Conservation (phyloP, 2,329 filamentous ascomycete species). For the Colletotrichum endophyticum region DNA sequence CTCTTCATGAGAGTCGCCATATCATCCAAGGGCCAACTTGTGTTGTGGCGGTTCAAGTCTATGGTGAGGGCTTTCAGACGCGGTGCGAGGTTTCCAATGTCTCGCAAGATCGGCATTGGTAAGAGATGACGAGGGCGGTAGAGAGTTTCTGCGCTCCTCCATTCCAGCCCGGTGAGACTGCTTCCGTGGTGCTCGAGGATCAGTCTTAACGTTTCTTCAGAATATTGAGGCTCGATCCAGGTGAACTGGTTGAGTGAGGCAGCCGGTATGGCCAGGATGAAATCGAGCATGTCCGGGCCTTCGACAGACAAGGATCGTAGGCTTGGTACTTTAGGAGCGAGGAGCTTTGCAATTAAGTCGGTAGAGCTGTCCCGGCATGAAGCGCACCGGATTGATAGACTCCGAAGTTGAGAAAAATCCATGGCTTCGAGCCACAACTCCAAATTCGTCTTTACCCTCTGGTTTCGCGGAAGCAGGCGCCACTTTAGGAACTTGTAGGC, state of each 20-base stretch:
- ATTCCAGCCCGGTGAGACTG: background rate
- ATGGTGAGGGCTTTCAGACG: background rate
- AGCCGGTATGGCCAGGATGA: background rate
- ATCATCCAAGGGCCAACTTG: background rate
- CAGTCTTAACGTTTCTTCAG: fast-evolving
- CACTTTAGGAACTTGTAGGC: background rate
- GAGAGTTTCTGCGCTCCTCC: background rate
- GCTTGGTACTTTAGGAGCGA: background rate
- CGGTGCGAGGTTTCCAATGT: background rate
- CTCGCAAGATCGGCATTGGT: background rate
- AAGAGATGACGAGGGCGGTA: background rate
- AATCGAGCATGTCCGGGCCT: background rate
- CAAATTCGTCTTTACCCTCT: background rate
- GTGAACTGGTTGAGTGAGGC: background rate
- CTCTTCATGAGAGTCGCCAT: background rate
- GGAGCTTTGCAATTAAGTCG: background rate
- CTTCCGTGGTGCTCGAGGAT: background rate
- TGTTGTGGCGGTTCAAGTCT: background rate
- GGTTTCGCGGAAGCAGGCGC: background rate
- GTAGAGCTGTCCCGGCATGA: background rate
- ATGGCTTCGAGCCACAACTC: background rate
- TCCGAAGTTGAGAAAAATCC: background rate
- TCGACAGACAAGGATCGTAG: background rate
- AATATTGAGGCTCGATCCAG: background rate
- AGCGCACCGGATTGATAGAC: background rate